Evolutionary conservation across 2,329 filamentous ascomycete species (phyloP).

Genomic region (Emergomyces orientalis): DNA sequence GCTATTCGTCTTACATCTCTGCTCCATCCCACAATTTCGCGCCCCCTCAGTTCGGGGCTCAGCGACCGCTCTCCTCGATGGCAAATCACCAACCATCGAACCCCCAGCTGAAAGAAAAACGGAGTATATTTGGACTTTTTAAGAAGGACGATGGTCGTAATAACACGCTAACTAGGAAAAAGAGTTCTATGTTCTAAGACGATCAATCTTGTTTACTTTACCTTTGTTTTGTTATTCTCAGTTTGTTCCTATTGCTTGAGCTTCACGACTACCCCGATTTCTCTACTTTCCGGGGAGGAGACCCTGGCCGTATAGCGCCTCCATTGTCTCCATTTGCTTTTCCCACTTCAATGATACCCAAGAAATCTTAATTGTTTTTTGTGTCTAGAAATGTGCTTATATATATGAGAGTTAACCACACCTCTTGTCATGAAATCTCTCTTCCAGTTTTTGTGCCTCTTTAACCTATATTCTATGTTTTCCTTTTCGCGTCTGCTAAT

Average conservation of each 20-base stretch:
- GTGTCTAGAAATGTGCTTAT: neutral
- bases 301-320: neutral
- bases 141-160: conserved; percentile 26
- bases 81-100: conserved; percentile 17
- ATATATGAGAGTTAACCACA: neutral
- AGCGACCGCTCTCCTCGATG: conserved; percentile 2
- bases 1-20: conserved; percentile 18
- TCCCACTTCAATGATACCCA: neutral
- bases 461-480: neutral
- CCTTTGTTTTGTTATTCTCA: neutral
- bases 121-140: conserved; percentile 39
- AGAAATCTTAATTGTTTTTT: neutral
- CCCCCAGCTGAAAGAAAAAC: conserved; percentile 29
- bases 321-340: neutral
- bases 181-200: conserved; percentile 36
- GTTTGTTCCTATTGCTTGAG: neutral
- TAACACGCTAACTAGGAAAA: conserved; percentile 35
- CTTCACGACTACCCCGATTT: neutral
- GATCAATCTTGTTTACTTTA: neutral
- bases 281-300: neutral
- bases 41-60: conserved; percentile 19
- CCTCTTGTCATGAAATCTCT: too few species aligned
- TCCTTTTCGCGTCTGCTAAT: neutral
- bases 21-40: conserved; percentile 10
- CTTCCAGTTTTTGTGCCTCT: too few species aligned